Conservation (phyloP, 208 protist genomes). For the Naegleria gruberi region DNA sequence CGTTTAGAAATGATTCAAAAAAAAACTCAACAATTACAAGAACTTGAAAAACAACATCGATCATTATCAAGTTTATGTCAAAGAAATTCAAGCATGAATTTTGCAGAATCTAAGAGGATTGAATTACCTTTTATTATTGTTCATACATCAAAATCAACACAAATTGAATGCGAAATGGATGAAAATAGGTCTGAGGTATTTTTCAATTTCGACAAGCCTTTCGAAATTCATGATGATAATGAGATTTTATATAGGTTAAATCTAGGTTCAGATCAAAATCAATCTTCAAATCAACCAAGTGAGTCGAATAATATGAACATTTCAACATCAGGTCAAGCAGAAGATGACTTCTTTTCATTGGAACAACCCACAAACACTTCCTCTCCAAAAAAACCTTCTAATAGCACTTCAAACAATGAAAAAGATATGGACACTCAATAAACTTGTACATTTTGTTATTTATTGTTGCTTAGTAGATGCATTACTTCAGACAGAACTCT, state of each 20-base stretch:
- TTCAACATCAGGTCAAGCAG: background rate
- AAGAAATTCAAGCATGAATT: background rate
- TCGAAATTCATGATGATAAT: conserved; percentile 65
- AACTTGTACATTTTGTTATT: background rate
- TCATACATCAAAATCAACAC: conserved; percentile 48
- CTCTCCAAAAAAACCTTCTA: background rate
- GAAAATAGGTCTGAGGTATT: conserved; percentile 45
- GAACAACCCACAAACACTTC: background rate
- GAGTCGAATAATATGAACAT: conserved; percentile 67
- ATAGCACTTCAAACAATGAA: background rate
- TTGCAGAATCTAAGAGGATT: background rate
- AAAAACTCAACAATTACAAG: conserved; percentile 38
- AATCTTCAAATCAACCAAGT: conserved; percentile 56
- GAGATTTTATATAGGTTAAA: conserved; percentile 43
- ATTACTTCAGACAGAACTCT: no score
- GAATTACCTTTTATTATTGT: conserved; percentile 62
- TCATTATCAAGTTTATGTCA: background rate
- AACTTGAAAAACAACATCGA: conserved; percentile 10
- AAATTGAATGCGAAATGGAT: conserved; percentile 63
- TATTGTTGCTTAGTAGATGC: no score
- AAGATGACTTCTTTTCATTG: background rate
- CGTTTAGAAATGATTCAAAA: conserved; percentile 25
- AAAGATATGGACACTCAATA: background rate
- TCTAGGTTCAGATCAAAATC: background rate
- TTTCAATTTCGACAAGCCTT: conserved; percentile 59